Base-by-base conservation (phyloP, 768 basidiomycete species). In the Boletus edulis region DNA sequence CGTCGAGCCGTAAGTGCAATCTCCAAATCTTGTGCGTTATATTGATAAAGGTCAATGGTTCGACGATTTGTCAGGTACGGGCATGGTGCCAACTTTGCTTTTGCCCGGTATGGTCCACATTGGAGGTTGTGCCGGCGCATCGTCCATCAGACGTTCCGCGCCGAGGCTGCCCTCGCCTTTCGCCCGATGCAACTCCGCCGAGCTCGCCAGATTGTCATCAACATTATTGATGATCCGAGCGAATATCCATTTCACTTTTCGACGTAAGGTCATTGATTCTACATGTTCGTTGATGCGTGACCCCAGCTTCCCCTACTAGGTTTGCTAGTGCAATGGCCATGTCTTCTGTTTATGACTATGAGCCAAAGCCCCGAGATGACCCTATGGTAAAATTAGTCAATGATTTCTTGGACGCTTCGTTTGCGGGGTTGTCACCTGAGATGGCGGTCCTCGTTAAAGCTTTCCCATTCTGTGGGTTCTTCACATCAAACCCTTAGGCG, bases 321-420 rank as follows among this genome's bases (percentile, higher is more conserved):
- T 59, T 67, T 34, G 61, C 75, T 13, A 67, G 62, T 60, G 56
- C 70, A 62, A 70, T 76, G 46, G 59, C 62, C 1, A 51, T 66
- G 41, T 50, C 45, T 17, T 32, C 15, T 12, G 40, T 58, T 8
- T 59, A 61, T 27, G 62, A 51, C 45, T 66, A 66, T 20, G 55
- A 63, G 5, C 49, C 59, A 15, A 40, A 8, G 5, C 55, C 54
- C 4, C 27, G 29, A 17, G 31, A 18, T 5, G 49, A 50, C 15
- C 49, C 49, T 8, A 17, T 50, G 5, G 49, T 50, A 2, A 34
- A 41, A 42, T 10, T 34, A 2, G 20, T 62, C 6, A 24, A 58
- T 14, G 47, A 31, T 3, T 64, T 57, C 27, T 10, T 46, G 1
- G 22, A 51, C 22, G 37, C 27, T 39, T 59, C 52, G 8, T 0